phyloP scores from a whole-genome alignment of 2,329 filamentous ascomycete species.

The Ceratocystis huliohia region DNA sequence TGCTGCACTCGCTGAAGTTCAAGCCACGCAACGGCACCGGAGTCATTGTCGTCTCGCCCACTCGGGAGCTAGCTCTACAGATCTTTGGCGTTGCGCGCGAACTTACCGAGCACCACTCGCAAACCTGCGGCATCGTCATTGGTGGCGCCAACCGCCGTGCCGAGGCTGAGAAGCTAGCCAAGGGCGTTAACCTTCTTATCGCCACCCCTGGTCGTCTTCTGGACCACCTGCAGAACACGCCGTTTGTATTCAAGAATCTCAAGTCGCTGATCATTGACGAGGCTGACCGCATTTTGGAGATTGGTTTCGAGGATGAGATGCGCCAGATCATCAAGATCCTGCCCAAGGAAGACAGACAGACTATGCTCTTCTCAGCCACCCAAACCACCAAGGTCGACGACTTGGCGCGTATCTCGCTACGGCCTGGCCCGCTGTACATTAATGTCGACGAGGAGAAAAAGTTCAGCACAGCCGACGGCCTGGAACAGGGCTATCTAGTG shows the following conservation, averaged over 20 bases:
- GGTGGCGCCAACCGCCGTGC: conserved; percentile 83
- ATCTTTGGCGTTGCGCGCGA: conserved; percentile 93
- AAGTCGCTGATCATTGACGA: conserved; percentile 91
- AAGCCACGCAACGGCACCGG: conserved; percentile 91
- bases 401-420: conserved; percentile 81
- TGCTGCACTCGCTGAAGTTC: conserved; percentile 79
- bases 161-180: conserved; percentile 84
- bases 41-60: conserved; percentile 84
- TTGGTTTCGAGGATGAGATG: conserved; percentile 98
- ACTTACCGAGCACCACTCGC: conserved; percentile 86
- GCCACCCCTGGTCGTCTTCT: conserved; percentile 86
- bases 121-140: conserved; percentile 89
- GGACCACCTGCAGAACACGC: conserved; percentile 88
- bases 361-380: conserved; percentile 96
- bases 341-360: conserved; percentile 75
- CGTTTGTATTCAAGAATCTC: conserved; percentile 84
- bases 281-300: conserved; percentile 89
- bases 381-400: conserved; percentile 99
- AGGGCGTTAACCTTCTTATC: conserved; percentile 89
- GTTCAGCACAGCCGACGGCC: conserved; percentile 79
- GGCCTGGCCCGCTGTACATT: conserved; percentile 86
- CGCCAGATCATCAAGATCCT: conserved; percentile 90
- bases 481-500: conserved; percentile 92
- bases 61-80: conserved; percentile 83
- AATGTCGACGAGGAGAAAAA: conserved; percentile 88